phyloP scores from a whole-genome alignment of 225 moss, liverwort and hornwort species.

The Physcomitrellopsis africana region DNA sequence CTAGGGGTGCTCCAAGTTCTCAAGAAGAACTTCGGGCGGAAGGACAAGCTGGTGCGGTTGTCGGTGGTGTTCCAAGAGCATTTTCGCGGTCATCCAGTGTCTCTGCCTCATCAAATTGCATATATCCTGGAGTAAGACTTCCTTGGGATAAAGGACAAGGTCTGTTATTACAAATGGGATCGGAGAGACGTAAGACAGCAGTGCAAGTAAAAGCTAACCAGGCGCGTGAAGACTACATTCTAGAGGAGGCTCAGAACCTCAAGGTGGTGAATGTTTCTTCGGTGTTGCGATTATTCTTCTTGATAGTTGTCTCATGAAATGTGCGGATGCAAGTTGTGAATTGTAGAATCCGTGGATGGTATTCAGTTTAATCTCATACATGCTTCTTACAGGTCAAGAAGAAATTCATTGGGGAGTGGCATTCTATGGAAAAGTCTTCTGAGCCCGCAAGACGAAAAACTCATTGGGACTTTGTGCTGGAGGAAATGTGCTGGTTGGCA shows the following conservation, averaged over 20 bases:
- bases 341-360: not conserved
- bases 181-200: slow-evolving; percentile 64
- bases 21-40: slow-evolving; percentile 73
- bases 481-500: slow-evolving; percentile 93
- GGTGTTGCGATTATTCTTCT: not conserved
- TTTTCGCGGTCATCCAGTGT: slow-evolving; percentile 56
- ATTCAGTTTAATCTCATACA: not conserved
- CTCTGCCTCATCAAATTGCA: slow-evolving; percentile 47
- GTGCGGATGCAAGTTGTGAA: not conserved
- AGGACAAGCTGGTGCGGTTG: slow-evolving; percentile 74
- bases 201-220: slow-evolving; percentile 54
- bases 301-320: not conserved
- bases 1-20: slow-evolving; percentile 46
- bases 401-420: slow-evolving; percentile 59
- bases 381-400: slow-evolving; percentile 47
- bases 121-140: slow-evolving; percentile 49
- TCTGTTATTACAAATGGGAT: slow-evolving; percentile 53
- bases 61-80: slow-evolving; percentile 62
- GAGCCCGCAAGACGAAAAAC: slow-evolving; percentile 50
- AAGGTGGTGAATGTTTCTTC: slow-evolving; percentile 47
- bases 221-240: slow-evolving; percentile 70
- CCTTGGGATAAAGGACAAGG: slow-evolving; percentile 78
- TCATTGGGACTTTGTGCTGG: slow-evolving; percentile 87
- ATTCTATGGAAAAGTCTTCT: slow-evolving; percentile 38
- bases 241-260: slow-evolving; percentile 69